These are phyloP conservation scores for Collybia mongolica DNA, from an alignment of 768 basidiomycete genomes.

Conservation along the genomic window DNA sequence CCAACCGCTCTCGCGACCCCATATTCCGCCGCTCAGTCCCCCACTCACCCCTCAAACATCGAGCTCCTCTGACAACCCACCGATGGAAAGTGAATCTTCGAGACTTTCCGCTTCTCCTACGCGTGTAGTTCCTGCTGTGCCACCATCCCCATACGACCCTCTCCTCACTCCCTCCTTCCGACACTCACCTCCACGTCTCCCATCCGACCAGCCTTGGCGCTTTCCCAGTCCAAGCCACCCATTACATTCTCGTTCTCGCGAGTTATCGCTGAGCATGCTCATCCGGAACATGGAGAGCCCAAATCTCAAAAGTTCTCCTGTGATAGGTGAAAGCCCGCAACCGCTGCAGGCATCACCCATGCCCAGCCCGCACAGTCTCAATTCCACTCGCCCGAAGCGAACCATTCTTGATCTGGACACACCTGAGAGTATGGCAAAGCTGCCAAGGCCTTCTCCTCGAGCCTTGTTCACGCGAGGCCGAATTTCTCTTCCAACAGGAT, in stretches of 20 bases:
- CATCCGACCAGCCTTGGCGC: conserved; percentile 81
- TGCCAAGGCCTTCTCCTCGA: conserved; percentile 37
- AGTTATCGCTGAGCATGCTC: conserved; percentile 66
- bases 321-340: conserved; percentile 28
- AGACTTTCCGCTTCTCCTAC: conserved; percentile 29
- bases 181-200: conserved; percentile 72
- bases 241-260: conserved; percentile 61
- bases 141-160: conserved; percentile 77
- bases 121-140: conserved; percentile 34
- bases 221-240: conserved; percentile 81
- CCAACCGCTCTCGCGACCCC: conserved; percentile 14
- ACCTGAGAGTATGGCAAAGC: conserved; percentile 29
- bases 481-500: conserved; percentile 27
- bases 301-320: conserved; percentile 29
- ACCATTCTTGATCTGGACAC: conserved; percentile 24
- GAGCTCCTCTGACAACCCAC: conserved; percentile 27
- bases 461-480: conserved; percentile 34
- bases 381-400: conserved; percentile 16
- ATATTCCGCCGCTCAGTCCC: conserved; percentile 28
- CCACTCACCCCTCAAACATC: conserved; percentile 33
- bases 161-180: conserved; percentile 73
- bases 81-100: conserved; percentile 16
- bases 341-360: conserved; percentile 34
- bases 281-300: conserved; percentile 53
- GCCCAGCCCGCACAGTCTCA: conserved; percentile 19